These are phyloP conservation scores for Juncus inflexus DNA, from an alignment of 176 grass and related monocot species.

Conservation along the genomic window DNA sequence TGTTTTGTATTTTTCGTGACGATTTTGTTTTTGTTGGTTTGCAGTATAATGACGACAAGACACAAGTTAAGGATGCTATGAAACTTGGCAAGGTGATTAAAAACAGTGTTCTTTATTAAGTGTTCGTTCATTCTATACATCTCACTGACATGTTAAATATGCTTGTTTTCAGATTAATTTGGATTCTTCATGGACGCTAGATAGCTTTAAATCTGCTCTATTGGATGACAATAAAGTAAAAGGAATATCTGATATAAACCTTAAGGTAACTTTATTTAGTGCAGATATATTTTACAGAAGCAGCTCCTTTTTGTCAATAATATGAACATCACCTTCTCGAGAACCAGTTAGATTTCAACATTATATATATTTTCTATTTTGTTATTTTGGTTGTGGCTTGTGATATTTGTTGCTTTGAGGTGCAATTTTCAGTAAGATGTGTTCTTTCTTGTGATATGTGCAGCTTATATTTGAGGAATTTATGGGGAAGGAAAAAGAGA, in stretches of 20 bases:
- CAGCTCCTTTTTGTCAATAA: too few species aligned
- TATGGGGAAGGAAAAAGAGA: slow-evolving; percentile 85
- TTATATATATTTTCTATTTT: not conserved
- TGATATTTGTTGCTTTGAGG: not conserved
- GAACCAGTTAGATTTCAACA: too few species aligned
- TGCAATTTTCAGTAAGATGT: not conserved
- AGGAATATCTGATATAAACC: slow-evolving; percentile 70
- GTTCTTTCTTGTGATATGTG: not conserved
- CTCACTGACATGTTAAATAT: slow-evolving; percentile 16
- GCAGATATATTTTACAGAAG: too few species aligned
- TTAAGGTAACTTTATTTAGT: slow-evolving; percentile 52
- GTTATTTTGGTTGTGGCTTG: not conserved
- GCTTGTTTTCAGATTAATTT: slow-evolving; percentile 57
- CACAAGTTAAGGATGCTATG: slow-evolving; percentile 51
- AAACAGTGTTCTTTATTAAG: slow-evolving; percentile 11
- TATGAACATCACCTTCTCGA: too few species aligned
- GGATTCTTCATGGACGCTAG: slow-evolving; percentile 55
- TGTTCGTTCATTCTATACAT: not conserved
- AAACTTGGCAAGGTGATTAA: slow-evolving; percentile 53
- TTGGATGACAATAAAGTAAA: slow-evolving; percentile 45
- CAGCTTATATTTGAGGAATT: slow-evolving; percentile 90
- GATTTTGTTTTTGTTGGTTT: slow-evolving; percentile 2
- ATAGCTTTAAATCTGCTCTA: slow-evolving; percentile 66
- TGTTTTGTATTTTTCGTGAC: slow-evolving; percentile 1
- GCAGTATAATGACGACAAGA: slow-evolving; percentile 64